Evolutionary conservation across 1,284 basidiomycete genomes (phyloP), one percentile per base, ranked within the genome.

Genomic region (Cryptococcus floricola): DNA sequence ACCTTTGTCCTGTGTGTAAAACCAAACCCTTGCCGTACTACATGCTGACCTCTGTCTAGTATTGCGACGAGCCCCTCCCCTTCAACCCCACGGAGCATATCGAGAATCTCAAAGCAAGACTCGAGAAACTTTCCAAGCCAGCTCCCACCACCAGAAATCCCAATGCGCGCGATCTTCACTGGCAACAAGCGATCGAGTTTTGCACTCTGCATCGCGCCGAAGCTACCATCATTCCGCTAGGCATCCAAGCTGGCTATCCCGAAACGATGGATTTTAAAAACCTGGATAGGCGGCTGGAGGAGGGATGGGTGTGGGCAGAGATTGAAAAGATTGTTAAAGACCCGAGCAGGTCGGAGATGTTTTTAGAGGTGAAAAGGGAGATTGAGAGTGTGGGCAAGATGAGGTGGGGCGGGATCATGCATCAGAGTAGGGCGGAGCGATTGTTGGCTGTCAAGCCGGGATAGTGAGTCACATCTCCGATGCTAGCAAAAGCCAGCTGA

Each of bases 171-270:
- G 23, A 41, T 16, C 50, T 62, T 18, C 16, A 54, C 9, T 64
- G 63, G 60, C 48, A 56, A 16, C 51, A 60, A 48, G 54, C 61
- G 13, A 60, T 67, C 47, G 57, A 65, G 1, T 71, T 68, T 34
- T 77, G 75, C 57, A 43, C 56, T 1, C 57, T 61, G 38, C 74
- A 77, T 54, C 58, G 62, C 7, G 71, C 70, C 7, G 69, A 75
- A 57, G 63, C 66, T 0, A 58, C 50, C 0, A 52, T 63, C 31
- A 67, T 77, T 31, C 74, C 74, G 2, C 58, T 71, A 3, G 75
- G 74, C 5, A 42, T 60, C 18, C 64, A 62, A 9, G 58, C 58
- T 14, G 73, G 73, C 0, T 77, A 69, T 54, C 74, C 73, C 1
- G 25, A 43, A 6, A 39, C 43, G 0, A 64, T 77, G 48, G 68